Conservation (phyloP, 2,329 filamentous ascomycete genomes). For the Knoxdaviesia proteae region DNA sequence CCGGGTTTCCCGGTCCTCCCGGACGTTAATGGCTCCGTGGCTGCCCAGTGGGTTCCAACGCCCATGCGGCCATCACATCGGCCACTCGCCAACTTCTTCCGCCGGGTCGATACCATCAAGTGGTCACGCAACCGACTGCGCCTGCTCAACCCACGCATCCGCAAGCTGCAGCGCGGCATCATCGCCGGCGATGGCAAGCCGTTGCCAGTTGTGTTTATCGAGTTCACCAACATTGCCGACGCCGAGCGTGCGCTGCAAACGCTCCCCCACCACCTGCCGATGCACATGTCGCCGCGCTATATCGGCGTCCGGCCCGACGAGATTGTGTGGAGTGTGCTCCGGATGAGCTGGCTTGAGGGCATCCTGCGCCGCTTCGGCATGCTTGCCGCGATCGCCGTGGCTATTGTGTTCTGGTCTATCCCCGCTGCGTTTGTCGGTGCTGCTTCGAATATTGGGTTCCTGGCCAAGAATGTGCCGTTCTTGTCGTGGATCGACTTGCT, state of each 20-base stretch:
- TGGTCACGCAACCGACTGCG: conserved; percentile 46
- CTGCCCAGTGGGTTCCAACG: conserved; percentile 51
- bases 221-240: conserved; percentile 63
- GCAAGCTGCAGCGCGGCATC: conserved; percentile 49
- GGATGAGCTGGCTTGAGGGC: conserved; percentile 49
- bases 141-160: conserved; percentile 18
- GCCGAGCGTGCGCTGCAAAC: conserved; percentile 75
- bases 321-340: conserved; percentile 68
- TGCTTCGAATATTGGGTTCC: conserved; percentile 62
- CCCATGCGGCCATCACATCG: conserved; percentile 59
- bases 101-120: conserved; percentile 87
- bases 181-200: conserved; percentile 40
- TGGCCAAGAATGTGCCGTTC: conserved; percentile 44
- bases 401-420: conserved; percentile 72
- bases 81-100: conserved; percentile 47
- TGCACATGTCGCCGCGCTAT: conserved; percentile 69
- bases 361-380: conserved; percentile 46
- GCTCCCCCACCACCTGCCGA: conserved; percentile 57
- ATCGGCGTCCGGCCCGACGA: conserved; percentile 66
- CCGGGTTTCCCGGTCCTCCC: conserved; percentile 11
- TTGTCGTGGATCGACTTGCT: conserved; percentile 54
- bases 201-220: conserved; percentile 69
- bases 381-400: conserved; percentile 42
- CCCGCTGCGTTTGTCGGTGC: conserved; percentile 61
- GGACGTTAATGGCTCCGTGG: conserved; percentile 29